Evolutionary conservation across 306 rosid species (phyloP), one percentile per base, ranked within the genome.

Genomic region (cucumber (Cucumis sativus)): DNA sequence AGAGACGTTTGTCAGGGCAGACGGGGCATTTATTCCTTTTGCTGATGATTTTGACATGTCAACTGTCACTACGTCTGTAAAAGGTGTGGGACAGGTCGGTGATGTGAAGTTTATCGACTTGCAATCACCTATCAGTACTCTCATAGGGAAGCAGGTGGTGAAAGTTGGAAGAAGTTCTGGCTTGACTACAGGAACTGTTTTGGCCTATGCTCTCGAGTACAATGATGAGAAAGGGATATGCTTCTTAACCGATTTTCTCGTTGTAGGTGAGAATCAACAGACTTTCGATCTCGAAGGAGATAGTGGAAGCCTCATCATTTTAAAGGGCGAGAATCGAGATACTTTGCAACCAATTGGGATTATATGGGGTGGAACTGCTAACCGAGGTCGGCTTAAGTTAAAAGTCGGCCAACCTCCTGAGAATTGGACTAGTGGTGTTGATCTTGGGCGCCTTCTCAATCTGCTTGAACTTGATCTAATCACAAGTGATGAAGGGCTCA

Each of bases 301-400:
- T 82, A 96, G 99, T 57, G 99, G 99, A 79, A 92, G 99, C 63
- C 97, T 96, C 79, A 96, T 96, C 74, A 85, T 92, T 88, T 85
- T 96, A 20, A 92, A 91, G 85, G 96, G 99, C 45, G 93, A 86
- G 71, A 80, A 85, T 74, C 87, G 89, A 55, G 96, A 91, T 83
- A 96, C 89, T 79, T 96, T 97, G 56, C 87, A 78, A 7, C 97
- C 98, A 6, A 92, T 96, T 30, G 99, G 99, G 81, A 96, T 92
- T 86, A 96, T 96, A 78, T 96, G 99, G 99, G 99, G 99, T 57
- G 99, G 99, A 78, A 96, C 99, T 64, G 99, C 99, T 73, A 91
- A 96, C 80, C 89, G 99, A 77, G 99, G 99, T 47, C 93, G 99
- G 64, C 96, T 96, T 41, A 96, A 96, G 79, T 83, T 96, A 54